Evolutionary conservation across 169 alveolate species (phyloP).

Genomic region (Perkinsus marinus): DNA sequence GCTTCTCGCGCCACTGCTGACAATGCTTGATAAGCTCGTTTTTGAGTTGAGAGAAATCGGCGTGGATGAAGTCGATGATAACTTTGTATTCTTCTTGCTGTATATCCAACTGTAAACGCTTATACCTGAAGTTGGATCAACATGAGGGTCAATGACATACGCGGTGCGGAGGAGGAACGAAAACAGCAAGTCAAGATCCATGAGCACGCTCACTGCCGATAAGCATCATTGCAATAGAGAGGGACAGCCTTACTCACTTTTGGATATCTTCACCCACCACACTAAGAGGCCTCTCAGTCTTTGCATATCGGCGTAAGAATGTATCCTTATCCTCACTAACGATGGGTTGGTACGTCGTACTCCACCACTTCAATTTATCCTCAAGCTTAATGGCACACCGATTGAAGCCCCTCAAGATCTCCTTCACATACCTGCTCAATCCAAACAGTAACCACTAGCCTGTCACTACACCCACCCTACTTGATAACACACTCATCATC

Average conservation of each 20-base stretch:
- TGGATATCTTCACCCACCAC: slow-evolving; percentile 33
- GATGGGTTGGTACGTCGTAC: slow-evolving; percentile 35
- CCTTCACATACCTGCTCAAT: slow-evolving; percentile 22
- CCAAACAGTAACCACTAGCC: slow-evolving; percentile 1
- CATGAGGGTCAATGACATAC: too few relatives aligned
- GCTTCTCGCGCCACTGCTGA: slow-evolving; percentile 31
- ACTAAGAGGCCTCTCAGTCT: slow-evolving; percentile 30
- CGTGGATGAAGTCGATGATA: slow-evolving; percentile 34
- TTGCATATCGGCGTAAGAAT: slow-evolving; percentile 23
- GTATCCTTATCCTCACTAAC: slow-evolving; percentile 30
- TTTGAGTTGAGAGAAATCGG: slow-evolving; percentile 36
- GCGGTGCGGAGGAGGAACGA: not conserved
- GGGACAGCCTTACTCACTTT: not conserved
- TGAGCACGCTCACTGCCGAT: too few relatives aligned
- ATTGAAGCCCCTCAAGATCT: slow-evolving; percentile 22
- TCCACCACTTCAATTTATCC: slow-evolving; percentile 41
- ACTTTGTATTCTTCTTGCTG: slow-evolving; percentile 38
- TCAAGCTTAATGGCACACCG: slow-evolving; percentile 22
- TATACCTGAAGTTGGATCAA: slow-evolving; percentile 1
- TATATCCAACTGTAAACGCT: slow-evolving; percentile 35
- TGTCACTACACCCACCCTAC: not conserved
- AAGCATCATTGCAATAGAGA: too few relatives aligned
- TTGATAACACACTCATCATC: slow-evolving; percentile 15
- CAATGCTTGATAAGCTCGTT: slow-evolving; percentile 33
- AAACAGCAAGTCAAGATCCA: not conserved